Percentiles rank a stretch among this genome's conserved stretches.
Conservation (phyloP, 352 stramenopile genomes). For the Pythium phragmitis region DNA sequence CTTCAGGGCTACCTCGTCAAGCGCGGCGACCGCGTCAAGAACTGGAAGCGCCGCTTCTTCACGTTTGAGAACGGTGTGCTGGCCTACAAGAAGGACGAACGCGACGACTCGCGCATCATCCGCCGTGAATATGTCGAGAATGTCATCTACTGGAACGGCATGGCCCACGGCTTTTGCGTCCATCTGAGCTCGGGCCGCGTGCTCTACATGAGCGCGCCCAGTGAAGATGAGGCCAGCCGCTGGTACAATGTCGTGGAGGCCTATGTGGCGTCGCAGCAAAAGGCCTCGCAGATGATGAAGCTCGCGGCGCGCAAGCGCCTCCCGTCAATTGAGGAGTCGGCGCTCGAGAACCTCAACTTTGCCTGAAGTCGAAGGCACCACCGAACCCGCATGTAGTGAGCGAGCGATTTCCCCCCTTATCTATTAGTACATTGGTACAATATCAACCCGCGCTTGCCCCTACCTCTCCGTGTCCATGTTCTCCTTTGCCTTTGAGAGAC, state of each 20-base stretch:
- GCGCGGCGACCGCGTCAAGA: slow-evolving; percentile 61
- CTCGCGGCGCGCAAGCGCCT: slow-evolving; percentile 43
- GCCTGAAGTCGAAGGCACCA: neutral
- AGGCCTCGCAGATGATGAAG: slow-evolving; percentile 46
- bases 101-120: slow-evolving; percentile 39
- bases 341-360: slow-evolving; percentile 18
- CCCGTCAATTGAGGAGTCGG: slow-evolving; percentile 53
- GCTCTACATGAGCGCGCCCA: slow-evolving; percentile 49
- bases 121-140: slow-evolving; percentile 55
- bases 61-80: slow-evolving; percentile 62
- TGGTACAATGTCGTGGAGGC: slow-evolving; percentile 60
- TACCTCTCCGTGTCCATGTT: neutral
- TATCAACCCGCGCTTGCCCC: neutral
- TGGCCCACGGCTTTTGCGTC: slow-evolving; percentile 56
- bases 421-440: slow-evolving; percentile 4
- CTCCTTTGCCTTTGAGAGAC: no score
- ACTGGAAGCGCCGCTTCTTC: slow-evolving; percentile 70
- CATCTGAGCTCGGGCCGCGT: slow-evolving; percentile 49
- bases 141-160: slow-evolving; percentile 61
- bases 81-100: slow-evolving; percentile 57
- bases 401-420: neutral
- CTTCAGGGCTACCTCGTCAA: slow-evolving; percentile 58
- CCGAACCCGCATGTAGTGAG: no score
- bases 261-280: slow-evolving; percentile 43
- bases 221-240: slow-evolving; percentile 45